Percentiles rank a stretch among this genome's conserved stretches.
Evolutionary conservation across 208 protist species (phyloP).

Genomic region (Trypanosoma congolense): DNA sequence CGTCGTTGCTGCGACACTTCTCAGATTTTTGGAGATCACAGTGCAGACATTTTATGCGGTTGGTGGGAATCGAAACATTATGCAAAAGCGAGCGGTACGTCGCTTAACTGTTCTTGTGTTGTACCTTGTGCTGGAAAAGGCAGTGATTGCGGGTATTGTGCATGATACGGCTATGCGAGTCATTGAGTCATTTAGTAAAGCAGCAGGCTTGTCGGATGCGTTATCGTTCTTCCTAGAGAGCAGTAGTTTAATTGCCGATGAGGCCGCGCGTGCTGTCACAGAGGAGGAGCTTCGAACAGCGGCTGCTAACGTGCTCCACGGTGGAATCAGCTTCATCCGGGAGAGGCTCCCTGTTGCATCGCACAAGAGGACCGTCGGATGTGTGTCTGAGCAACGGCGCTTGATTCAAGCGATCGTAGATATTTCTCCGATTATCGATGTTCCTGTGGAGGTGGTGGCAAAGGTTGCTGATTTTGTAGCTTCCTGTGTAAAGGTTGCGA

Average conservation of each 20-base stretch:
- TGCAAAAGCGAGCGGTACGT: conserved; percentile 10
- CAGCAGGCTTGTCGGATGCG: conserved; percentile 27
- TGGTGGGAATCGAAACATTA: not conserved
- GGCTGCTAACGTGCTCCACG: conserved; percentile 64
- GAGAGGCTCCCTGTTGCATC: not conserved
- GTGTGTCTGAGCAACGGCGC: conserved; percentile 17
- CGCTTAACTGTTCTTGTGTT: conserved; percentile 43
- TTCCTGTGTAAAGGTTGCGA: conserved; percentile 51
- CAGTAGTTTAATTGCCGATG: conserved; percentile 58
- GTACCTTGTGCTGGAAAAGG: conserved; percentile 89
- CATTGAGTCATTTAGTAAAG: conserved; percentile 36
- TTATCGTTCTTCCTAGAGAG: conserved; percentile 54
- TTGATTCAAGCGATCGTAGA: conserved; percentile 25
- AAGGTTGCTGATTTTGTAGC: conserved; percentile 67
- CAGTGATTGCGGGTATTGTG: conserved; percentile 42
- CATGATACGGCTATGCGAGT: conserved; percentile 52
- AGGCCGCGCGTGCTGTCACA: conserved; percentile 66
- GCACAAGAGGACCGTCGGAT: not conserved
- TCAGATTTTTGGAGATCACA: conserved; percentile 58
- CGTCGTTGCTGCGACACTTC: conserved; percentile 61
- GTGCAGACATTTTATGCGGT: conserved; percentile 25
- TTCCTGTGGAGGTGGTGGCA: conserved; percentile 11
- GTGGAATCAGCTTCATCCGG: conserved; percentile 34
- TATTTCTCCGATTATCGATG: conserved; percentile 3
- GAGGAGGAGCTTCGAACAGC: conserved; percentile 50